A percentile compares a stretch with the other conserved stretches of the same genome.
phyloP scores from a whole-genome alignment of 2,329 filamentous ascomycete species.

The Ophiocordyceps camponoti-saundersi region DNA sequence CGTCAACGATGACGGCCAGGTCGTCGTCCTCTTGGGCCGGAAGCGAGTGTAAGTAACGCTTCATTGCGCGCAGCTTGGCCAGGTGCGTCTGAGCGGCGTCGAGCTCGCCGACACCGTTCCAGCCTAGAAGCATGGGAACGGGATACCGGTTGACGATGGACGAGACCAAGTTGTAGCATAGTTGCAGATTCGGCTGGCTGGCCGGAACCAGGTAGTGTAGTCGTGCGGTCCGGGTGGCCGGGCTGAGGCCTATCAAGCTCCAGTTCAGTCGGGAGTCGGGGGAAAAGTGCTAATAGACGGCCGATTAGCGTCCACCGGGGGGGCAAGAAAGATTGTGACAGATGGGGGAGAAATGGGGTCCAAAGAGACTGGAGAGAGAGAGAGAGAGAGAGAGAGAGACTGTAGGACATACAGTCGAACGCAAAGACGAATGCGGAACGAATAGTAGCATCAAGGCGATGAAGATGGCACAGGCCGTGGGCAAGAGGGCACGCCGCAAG shows the following conservation, averaged over 20 bases:
- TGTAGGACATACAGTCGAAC: neutral
- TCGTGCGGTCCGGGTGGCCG: slow-evolving; percentile 8
- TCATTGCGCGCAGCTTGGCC: slow-evolving; percentile 20
- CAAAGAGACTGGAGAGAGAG: too few relatives aligned
- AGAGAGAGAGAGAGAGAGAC: too few relatives aligned
- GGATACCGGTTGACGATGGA: slow-evolving; percentile 20
- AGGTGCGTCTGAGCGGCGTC: slow-evolving; percentile 19
- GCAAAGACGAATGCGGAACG: neutral
- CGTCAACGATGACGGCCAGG: slow-evolving; percentile 46
- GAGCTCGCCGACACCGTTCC: slow-evolving; percentile 17
- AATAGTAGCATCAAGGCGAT: neutral
- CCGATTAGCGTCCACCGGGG: neutral
- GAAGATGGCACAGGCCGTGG: neutral
- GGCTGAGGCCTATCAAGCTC: neutral
- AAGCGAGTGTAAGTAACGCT: slow-evolving; percentile 16
- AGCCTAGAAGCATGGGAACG: slow-evolving; percentile 19
- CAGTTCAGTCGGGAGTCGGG: neutral
- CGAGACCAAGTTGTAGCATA: slow-evolving; percentile 22
- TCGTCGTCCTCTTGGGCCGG: slow-evolving; percentile 27
- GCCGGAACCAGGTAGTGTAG: slow-evolving; percentile 22
- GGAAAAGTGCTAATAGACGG: neutral
- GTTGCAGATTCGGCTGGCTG: slow-evolving; percentile 15
- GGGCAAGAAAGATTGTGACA: too few relatives aligned
- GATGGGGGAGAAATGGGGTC: too few relatives aligned
- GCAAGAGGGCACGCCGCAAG: neutral